phyloP scores from a whole-genome alignment of 2,329 filamentous ascomycete genomes.

The Diaporthe nobilis region DNA sequence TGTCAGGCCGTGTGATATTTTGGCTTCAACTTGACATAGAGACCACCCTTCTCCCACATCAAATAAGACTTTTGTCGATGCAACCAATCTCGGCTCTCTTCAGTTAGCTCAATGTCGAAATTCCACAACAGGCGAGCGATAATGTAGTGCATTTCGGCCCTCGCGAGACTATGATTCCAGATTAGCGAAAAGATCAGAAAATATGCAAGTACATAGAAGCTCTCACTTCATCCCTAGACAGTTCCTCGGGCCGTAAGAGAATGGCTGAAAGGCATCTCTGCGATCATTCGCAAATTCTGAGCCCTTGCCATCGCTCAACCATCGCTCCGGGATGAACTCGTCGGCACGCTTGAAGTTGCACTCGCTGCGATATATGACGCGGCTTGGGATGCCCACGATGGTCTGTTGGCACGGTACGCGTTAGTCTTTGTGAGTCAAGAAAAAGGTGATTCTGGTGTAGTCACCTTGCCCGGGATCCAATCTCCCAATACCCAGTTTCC shows the following conservation, averaged over 20 bases:
- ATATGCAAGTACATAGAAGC: too few relatives aligned
- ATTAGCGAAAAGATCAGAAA: background rate
- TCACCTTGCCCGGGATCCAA: constrained; percentile 46
- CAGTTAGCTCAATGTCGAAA: constrained; percentile 58
- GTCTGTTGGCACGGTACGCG: background rate
- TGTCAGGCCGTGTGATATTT: background rate
- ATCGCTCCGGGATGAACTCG: constrained; percentile 62
- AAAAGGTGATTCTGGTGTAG: constrained; percentile 45
- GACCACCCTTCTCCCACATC: constrained; percentile 30
- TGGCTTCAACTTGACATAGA: constrained; percentile 9
- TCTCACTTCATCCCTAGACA: constrained; percentile 63
- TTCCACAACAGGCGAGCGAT: constrained; percentile 60
- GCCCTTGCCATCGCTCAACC: constrained; percentile 49
- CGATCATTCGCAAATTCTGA: constrained; percentile 54
- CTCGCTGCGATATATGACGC: constrained; percentile 56
- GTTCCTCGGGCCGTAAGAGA: constrained; percentile 60
- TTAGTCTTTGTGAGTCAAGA: constrained; percentile 5
- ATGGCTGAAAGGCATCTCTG: constrained; percentile 57
- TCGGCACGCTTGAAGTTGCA: constrained; percentile 58
- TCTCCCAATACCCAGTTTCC: constrained; percentile 50
- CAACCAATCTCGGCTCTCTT: constrained; percentile 40
- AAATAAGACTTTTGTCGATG: constrained; percentile 19
- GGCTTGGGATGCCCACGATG: constrained; percentile 12
- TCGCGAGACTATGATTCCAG: constrained; percentile 55
- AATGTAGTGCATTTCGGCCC: constrained; percentile 63